Evolutionary conservation across 2,329 filamentous ascomycete species (phyloP).

Genomic region (Lojkania enalia): DNA sequence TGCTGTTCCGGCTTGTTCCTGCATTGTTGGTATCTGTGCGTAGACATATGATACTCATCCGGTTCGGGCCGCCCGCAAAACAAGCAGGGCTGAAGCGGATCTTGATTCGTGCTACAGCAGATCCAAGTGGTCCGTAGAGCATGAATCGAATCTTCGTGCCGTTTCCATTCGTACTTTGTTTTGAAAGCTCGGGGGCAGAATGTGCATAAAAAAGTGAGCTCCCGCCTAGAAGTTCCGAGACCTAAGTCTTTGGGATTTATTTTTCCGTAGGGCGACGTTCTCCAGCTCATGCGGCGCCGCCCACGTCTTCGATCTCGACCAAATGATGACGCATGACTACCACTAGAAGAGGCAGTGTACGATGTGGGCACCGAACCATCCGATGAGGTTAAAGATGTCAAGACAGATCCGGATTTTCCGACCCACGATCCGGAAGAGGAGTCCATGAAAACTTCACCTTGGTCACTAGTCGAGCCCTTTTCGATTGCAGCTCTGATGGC

Average conservation of each 20-base stretch:
- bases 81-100: conserved; percentile 31
- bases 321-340: conserved; percentile 42
- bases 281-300: conserved; percentile 41
- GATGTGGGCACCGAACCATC: conserved; percentile 38
- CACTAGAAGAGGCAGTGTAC: conserved; percentile 36
- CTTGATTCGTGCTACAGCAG: conserved; percentile 35
- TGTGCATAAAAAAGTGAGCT: conserved; percentile 42
- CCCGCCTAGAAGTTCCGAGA: conserved; percentile 32
- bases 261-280: conserved; percentile 33
- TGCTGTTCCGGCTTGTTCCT: conserved; percentile 39
- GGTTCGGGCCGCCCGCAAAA: conserved; percentile 38
- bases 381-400: conserved; percentile 37
- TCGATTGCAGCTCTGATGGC: conserved; percentile 38
- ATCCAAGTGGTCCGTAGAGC: conserved; percentile 45
- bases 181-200: conserved; percentile 43
- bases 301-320: conserved; percentile 38
- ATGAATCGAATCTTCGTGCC: conserved; percentile 43
- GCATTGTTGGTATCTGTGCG: conserved; percentile 42
- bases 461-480: conserved; percentile 23
- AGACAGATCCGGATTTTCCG: conserved; percentile 30
- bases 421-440: conserved; percentile 28
- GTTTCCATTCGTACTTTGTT: conserved; percentile 44
- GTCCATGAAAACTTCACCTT: conserved; percentile 25
- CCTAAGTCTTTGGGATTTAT: conserved; percentile 34
- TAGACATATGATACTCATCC: conserved; percentile 40